These are phyloP conservation scores for Brassica rapa DNA, from an alignment of 345 rosid species.

Conservation along the genomic window DNA sequence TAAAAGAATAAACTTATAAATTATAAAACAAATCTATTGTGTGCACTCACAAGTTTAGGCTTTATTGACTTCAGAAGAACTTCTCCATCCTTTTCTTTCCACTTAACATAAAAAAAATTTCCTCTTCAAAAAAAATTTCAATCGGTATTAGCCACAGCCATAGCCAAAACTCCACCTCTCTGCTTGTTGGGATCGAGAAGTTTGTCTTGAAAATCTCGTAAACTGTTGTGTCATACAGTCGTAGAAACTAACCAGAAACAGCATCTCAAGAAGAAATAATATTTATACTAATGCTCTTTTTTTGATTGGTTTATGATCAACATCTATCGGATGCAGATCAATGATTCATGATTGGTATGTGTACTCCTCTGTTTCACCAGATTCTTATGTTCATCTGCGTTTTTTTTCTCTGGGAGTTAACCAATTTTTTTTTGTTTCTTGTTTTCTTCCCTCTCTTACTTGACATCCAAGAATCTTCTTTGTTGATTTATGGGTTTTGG, in stretches of 20 bases:
- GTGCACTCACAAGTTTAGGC: constrained; percentile 39
- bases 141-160: constrained; percentile 42
- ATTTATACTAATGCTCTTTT: constrained; percentile 18
- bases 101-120: not conserved
- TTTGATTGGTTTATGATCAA: not conserved
- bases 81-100: constrained; percentile 12
- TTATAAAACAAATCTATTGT: constrained; percentile 18
- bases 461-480: constrained; percentile 29
- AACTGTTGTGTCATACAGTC: constrained; percentile 20
- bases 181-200: constrained; percentile 33
- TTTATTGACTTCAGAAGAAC: constrained; percentile 39
- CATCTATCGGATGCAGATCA: constrained; percentile 11
- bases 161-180: constrained; percentile 32
- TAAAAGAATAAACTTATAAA: not conserved
- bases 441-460: constrained; percentile 19
- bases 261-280: constrained; percentile 15
- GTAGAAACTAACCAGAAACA: constrained; percentile 35
- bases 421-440: not conserved
- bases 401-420: not conserved
- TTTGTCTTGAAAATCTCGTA: constrained; percentile 10
- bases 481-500: not conserved
- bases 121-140: not conserved
- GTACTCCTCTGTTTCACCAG: constrained; percentile 17
- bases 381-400: constrained; percentile 5
- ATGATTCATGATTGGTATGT: constrained; percentile 24